Base-by-base conservation (phyloP, 2,329 filamentous ascomycete genomes). In the Tympanopsis confertula region DNA sequence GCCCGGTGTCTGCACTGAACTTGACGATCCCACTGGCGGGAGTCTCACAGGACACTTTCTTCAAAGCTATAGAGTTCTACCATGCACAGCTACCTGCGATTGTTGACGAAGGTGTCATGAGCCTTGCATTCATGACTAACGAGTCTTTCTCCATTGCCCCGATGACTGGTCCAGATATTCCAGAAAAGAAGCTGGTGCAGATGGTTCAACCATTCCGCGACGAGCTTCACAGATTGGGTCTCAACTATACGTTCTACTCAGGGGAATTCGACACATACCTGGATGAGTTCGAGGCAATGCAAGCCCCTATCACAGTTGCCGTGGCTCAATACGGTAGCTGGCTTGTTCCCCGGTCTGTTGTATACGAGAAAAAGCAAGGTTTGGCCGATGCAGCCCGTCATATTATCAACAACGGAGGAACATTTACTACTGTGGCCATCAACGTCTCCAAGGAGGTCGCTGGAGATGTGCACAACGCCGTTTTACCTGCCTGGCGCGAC, bases 41-140 rank as follows among this genome's bases (percentile, higher is more conserved):
- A 5, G 52, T 54, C 33, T 51, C 50, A 4, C 38, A 46, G 7
- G 59, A 68, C 36, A 52, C 44, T 0, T 70, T 59, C 50, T 71
- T 61, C 45, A 39, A 55, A 5, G 58, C 59, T 0, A 48, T 70
- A 7, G 46, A 49, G 2, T 52, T 52, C 3, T 71, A 62, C 42
- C 62, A 67, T 20, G 36, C 45, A 2, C 41, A 41, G 1, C 54
- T 69, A 2, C 58, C 62, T 3, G 43, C 48, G 0, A 51, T 66
- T 10, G 53, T 63, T 5, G 65, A 68, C 40, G 53, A 54, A 1
- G 66, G 65, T 17, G 55, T 52, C n/a, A 63, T 61, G 55, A 47
- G 49, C 22, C 50, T 60, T 4, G 64, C 54, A 45, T 53, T 45
- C 39, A 57, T 64, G 40, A 62, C 54, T 33, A 59, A 62, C 42